A percentile compares a stretch with the other conserved stretches of the same genome.
These are phyloP conservation scores for Pseudoperonospora humuli DNA, from an alignment of 352 stramenopile genomes.

Conservation along the genomic window DNA sequence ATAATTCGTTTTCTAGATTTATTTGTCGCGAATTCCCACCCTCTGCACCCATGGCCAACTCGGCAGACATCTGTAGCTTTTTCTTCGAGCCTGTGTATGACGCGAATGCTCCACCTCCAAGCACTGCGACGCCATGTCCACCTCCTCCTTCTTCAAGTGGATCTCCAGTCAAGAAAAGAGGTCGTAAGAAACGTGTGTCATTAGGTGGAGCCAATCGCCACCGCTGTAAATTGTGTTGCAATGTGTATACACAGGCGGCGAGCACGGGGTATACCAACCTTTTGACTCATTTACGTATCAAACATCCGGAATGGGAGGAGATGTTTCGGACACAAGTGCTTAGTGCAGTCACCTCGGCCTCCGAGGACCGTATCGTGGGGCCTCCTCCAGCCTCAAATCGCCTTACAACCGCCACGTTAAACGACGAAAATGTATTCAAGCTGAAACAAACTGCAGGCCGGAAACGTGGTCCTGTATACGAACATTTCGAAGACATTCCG, in stretches of 20 bases:
- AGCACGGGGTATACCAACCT: conserved; percentile 35
- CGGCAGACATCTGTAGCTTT: conserved; percentile 24
- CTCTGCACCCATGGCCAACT: conserved; percentile 18
- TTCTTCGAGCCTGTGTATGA: conserved; percentile 33
- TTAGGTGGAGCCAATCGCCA: conserved; percentile 22
- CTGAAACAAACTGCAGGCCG: conserved; percentile 9
- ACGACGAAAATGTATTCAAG: conserved; percentile 1
- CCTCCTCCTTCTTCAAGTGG: conserved; percentile 1
- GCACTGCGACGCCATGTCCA: background rate
- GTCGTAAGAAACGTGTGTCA: conserved; percentile 14
- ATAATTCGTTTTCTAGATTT: no score
- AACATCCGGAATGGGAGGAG: conserved; percentile 25
- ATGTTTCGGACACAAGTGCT: conserved; percentile 14
- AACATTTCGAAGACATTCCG: conserved; percentile 26
- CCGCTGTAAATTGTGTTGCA: conserved; percentile 25
- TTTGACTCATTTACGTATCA: conserved; percentile 32
- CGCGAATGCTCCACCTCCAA: background rate
- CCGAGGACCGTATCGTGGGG: background rate
- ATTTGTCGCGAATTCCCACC: no score
- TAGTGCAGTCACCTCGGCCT: background rate
- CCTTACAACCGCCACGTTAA: conserved; percentile 15
- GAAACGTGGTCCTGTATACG: conserved; percentile 30
- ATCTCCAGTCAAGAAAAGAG: conserved; percentile 7
- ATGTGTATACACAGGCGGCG: conserved; percentile 25
- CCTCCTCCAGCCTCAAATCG: no score